Percentiles rank a stretch among this genome's conserved stretches.
Evolutionary conservation across 768 basidiomycete genomes (phyloP).

Genomic region (Clathrus columnatus): DNA sequence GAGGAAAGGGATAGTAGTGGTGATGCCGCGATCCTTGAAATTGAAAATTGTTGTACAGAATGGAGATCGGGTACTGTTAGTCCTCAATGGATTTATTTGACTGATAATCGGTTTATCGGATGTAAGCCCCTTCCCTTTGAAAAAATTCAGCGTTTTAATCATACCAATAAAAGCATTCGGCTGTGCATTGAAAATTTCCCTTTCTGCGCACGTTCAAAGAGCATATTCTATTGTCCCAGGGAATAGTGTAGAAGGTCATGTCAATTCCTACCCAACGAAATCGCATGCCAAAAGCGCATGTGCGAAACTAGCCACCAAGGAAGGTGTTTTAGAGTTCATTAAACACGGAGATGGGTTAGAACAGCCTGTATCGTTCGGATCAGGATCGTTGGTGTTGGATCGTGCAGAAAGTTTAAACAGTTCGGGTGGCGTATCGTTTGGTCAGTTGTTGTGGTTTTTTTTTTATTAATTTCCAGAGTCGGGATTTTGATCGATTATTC

Average conservation of each 20-base stretch:
- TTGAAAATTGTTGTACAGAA: slow-evolving; percentile 45
- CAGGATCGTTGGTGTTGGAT: not conserved
- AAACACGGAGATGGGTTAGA: slow-evolving; percentile 45
- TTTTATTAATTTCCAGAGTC: not conserved
- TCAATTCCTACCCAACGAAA: slow-evolving; percentile 20
- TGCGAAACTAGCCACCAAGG: slow-evolving; percentile 42
- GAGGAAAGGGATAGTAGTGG: not conserved
- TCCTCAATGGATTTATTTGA: slow-evolving; percentile 46
- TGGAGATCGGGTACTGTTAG: slow-evolving; percentile 45
- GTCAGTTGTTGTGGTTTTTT: not conserved
- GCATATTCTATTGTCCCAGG: slow-evolving; percentile 43
- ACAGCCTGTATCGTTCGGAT: slow-evolving; percentile 20
- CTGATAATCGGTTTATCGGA: slow-evolving; percentile 35
- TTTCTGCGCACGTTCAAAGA: slow-evolving; percentile 40
- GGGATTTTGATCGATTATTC: not conserved
- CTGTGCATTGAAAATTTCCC: slow-evolving; percentile 46
- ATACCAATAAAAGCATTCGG: slow-evolving; percentile 27
- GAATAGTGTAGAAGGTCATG: slow-evolving; percentile 19
- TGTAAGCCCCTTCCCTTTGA: slow-evolving; percentile 27
- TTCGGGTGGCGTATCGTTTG: no score
- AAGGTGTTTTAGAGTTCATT: slow-evolving; percentile 53
- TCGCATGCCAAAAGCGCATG: slow-evolving; percentile 40
- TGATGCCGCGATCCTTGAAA: slow-evolving; percentile 26
- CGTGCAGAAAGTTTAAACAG: no score
- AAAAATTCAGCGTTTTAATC: slow-evolving; percentile 19